Percentiles rank a stretch among this genome's conserved stretches.
Conservation (phyloP, 2,329 filamentous ascomycete species). For the Microsporum canis region DNA sequence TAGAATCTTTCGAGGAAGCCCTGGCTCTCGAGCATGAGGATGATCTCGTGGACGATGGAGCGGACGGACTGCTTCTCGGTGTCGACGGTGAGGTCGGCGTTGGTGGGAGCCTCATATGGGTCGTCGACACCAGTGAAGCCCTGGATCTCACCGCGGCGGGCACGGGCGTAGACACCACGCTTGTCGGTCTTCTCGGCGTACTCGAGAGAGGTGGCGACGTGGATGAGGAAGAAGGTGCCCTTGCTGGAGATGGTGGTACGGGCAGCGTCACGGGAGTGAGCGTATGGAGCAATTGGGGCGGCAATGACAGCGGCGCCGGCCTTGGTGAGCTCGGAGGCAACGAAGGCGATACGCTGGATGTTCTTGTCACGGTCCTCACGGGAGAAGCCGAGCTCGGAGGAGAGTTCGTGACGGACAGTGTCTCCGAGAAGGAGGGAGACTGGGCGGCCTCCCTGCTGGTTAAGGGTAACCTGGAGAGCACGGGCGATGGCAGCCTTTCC, state of each 20-base stretch:
- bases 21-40: slow-evolving; percentile 79
- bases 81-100: slow-evolving; percentile 77
- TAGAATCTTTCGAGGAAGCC: slow-evolving; percentile 65
- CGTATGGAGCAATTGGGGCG: slow-evolving; percentile 89
- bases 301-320: slow-evolving; percentile 91
- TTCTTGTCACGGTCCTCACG: slow-evolving; percentile 86
- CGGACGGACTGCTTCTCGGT: slow-evolving; percentile 75
- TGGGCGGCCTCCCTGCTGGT: slow-evolving; percentile 91
- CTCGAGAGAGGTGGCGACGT: slow-evolving; percentile 87
- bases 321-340: slow-evolving; percentile 86
- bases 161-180: slow-evolving; percentile 75
- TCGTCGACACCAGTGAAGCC: slow-evolving; percentile 98
- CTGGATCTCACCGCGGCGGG: slow-evolving; percentile 82
- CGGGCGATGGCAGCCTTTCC: slow-evolving; percentile 96
- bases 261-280: slow-evolving; percentile 62
- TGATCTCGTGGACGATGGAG: slow-evolving; percentile 92
- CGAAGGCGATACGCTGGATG: slow-evolving; percentile 91
- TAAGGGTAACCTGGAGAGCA: slow-evolving; percentile 89
- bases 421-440: slow-evolving; percentile 92
- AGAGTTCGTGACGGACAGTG: slow-evolving; percentile 86
- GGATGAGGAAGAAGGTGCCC: slow-evolving; percentile 88
- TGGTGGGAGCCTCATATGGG: slow-evolving; percentile 76
- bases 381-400: slow-evolving; percentile 89
- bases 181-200: slow-evolving; percentile 92
- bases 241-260: slow-evolving; percentile 70